Base-by-base conservation (phyloP, 345 rosid genomes). In the Eucalyptus paniculata region DNA sequence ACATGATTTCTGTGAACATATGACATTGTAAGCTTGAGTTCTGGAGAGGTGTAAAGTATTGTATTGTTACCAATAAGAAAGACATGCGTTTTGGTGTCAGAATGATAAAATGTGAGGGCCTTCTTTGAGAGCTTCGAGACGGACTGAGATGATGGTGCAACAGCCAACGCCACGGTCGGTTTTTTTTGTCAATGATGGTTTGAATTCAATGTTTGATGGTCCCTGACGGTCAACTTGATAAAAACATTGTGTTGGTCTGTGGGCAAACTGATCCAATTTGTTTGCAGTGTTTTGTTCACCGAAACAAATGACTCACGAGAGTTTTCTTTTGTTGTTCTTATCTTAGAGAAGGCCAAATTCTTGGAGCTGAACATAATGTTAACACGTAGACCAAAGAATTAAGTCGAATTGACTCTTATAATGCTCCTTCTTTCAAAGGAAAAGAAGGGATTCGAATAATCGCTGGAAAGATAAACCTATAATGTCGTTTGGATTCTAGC, bases 1-100 rank as follows among this genome's bases (percentile, higher is more conserved):
- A 87, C 40, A 60, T 23, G 58, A 44, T n/a, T 88, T 56, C 53
- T 37, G 47, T 72, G 58, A 87, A 56, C 81, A 77, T 88, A 47
- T 44, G 51, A 87, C 87, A 90, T 90, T 87, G 42, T 87, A 42
- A 47, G 88, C 54, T 51, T 81, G 91, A 88, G 77, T 30, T 87
- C 89, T 82, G 89, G 77, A 69, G 56, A 90, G 88, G 82, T 86
- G 91, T 90, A 82, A 90, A 90, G 87, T 85, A 50, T 81, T 26
- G 50, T 7, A 15, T 65, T 7, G 37, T 65, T n/a, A 65, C 77
- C 77, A 16, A 65, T n/a, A n/a, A 65, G 40, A 65, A 65, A 65
- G 6, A n/a, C 1, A 65, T 65, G 77, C 19, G 34, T n/a, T 65
- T 65, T 65, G 77, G 77, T 65, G 37, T n/a, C 40, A n/a, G 2